These are phyloP conservation scores for Incumbomyces lentus DNA, from an alignment of 2,329 filamentous ascomycete species.

Conservation along the genomic window DNA sequence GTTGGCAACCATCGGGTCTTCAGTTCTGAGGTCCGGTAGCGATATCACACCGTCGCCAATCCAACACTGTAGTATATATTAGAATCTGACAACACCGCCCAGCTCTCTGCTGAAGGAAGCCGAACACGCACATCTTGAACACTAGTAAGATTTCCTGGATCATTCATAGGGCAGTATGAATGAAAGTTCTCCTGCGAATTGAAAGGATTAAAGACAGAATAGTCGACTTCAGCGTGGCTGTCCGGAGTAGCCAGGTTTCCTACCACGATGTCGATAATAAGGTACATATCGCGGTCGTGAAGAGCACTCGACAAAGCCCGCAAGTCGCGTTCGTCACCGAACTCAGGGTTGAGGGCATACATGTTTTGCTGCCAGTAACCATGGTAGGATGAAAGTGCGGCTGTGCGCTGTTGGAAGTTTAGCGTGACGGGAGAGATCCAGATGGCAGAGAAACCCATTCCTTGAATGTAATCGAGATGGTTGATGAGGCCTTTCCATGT, in stretches of 20 bases:
- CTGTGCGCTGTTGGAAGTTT: conserved; percentile 27
- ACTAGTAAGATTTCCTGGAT: too few relatives aligned
- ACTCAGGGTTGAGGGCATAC: conserved; percentile 39
- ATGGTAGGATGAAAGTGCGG: conserved; percentile 25
- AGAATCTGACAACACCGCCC: conserved; percentile 8
- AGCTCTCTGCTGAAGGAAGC: too few relatives aligned
- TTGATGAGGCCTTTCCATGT: conserved; percentile 41
- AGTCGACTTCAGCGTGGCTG: too few relatives aligned
- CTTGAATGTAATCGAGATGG: conserved; percentile 42
- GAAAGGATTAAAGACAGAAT: too few relatives aligned
- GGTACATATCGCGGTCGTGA: conserved; percentile 39
- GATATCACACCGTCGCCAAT: conserved; percentile 38
- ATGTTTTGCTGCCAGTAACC: conserved; percentile 43
- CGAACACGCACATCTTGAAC: too few relatives aligned
- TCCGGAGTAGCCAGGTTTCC: too few relatives aligned
- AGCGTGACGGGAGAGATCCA: conserved; percentile 31
- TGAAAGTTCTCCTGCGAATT: conserved; percentile 23
- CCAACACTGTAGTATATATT: conserved; percentile 23
- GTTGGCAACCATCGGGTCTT: conserved; percentile 22
- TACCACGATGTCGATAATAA: conserved; percentile 43
- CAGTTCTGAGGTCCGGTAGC: conserved; percentile 39
- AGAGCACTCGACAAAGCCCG: conserved; percentile 36
- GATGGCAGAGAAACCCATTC: conserved; percentile 40
- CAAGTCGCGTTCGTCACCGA: conserved; percentile 39
- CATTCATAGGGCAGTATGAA: conserved; percentile 20